phyloP scores from a whole-genome alignment of 371 early-diverging fungal genomes.

The Rhizomucor miehei region DNA sequence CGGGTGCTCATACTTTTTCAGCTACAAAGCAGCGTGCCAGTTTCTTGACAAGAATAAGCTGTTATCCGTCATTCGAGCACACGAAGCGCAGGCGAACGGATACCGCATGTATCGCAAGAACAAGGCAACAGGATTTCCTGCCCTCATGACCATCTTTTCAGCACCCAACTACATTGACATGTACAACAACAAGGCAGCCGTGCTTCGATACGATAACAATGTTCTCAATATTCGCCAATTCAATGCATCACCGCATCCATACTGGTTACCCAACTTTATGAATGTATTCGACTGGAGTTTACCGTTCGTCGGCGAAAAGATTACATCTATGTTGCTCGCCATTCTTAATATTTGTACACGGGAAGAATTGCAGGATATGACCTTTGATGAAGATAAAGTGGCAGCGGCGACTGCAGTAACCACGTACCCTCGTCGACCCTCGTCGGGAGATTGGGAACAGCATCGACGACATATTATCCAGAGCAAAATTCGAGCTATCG shows the following conservation, averaged over 20 bases:
- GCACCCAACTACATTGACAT: slow-evolving; percentile 97
- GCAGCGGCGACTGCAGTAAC: no score
- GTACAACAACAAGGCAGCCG: slow-evolving; percentile 98
- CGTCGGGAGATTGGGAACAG: slow-evolving; percentile 45
- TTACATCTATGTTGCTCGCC: slow-evolving; percentile 92
- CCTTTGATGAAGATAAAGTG: no score
- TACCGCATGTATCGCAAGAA: slow-evolving; percentile 95
- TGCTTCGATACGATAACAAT: slow-evolving; percentile 94
- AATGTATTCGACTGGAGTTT: slow-evolving; percentile 98
- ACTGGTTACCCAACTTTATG: slow-evolving; percentile 96
- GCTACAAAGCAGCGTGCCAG: slow-evolving; percentile 86
- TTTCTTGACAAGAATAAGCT: slow-evolving; percentile 94
- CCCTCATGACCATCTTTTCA: slow-evolving; percentile 96
- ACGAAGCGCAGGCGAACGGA: slow-evolving; percentile 98
- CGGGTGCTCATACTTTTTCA: slow-evolving; percentile 93
- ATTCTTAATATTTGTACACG: slow-evolving; percentile 90
- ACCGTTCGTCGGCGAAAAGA: slow-evolving; percentile 98
- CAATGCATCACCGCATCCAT: slow-evolving; percentile 89
- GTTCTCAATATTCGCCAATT: slow-evolving; percentile 96
- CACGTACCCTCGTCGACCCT: no score
- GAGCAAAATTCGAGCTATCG: slow-evolving; percentile 91
- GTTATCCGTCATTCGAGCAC: slow-evolving; percentile 93
- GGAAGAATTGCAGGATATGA: slow-evolving; percentile 62
- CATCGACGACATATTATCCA: slow-evolving; percentile 74
- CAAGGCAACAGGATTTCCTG: slow-evolving; percentile 89